These are phyloP conservation scores for Astrephomene gubernaculifera DNA, from an alignment of 139 green algal species.

Conservation along the genomic window DNA sequence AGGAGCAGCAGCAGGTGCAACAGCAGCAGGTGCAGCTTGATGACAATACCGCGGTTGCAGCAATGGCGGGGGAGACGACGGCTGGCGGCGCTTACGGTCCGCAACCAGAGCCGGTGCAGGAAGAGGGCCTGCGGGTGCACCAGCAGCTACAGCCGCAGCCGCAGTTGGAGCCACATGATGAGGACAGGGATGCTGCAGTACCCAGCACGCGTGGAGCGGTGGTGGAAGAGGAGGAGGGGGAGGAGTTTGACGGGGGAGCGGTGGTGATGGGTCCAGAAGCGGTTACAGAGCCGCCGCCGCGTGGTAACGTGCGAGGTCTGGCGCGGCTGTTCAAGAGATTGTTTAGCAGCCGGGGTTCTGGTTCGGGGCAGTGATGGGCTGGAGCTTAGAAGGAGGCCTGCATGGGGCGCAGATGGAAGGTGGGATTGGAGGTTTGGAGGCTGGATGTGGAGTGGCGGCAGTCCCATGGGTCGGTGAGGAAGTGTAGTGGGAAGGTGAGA, in stretches of 20 bases:
- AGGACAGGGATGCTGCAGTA: not conserved
- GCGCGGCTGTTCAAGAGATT: slow-evolving; percentile 19
- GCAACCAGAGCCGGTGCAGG: too few relatives aligned
- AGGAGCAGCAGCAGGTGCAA: not conserved
- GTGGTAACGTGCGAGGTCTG: slow-evolving; percentile 5
- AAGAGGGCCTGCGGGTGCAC: too few relatives aligned
- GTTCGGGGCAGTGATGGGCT: too few relatives aligned
- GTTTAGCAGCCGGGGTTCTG: too few relatives aligned
- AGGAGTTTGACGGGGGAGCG: not conserved
- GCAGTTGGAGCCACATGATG: not conserved
- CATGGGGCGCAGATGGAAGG: too few relatives aligned
- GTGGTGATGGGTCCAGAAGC: not conserved
- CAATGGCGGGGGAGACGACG: not conserved
- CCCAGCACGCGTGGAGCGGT: not conserved
- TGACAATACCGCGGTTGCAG: too few relatives aligned
- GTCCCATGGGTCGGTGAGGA: too few relatives aligned
- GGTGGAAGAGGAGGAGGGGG: not conserved
- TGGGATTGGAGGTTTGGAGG: too few relatives aligned
- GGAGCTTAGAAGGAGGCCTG: too few relatives aligned
- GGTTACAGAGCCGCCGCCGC: not conserved
- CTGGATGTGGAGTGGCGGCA: too few relatives aligned
- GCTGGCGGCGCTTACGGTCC: not conserved
- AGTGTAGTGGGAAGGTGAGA: too few relatives aligned
- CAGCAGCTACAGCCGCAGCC: not conserved
- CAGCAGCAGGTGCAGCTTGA: not conserved